Evolutionary conservation across 495 filamentous ascomycete species (phyloP), one percentile per base, ranked within the genome.

Genomic region (Umbilicaria muhlenbergii): DNA sequence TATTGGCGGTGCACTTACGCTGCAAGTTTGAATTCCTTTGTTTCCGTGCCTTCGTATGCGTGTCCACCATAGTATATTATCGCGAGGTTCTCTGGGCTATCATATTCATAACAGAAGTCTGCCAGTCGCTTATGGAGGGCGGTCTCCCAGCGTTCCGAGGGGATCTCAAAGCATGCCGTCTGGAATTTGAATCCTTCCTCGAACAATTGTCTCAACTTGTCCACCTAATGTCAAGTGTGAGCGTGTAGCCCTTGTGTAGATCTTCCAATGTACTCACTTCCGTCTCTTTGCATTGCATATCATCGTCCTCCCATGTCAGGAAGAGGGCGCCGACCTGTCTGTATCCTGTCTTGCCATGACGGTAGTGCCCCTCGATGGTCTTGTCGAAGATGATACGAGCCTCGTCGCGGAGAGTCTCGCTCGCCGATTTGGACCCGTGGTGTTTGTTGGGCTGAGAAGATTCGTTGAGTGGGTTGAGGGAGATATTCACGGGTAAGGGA

Each of bases 281-380:
- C 2, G 45, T 55, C 15, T 38, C 37, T 33, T 41, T 55, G 34
- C 49, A 55, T 57, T 70, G 68, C 41, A 74, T 51, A 48, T 74
- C 69, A 42, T 74, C 71, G 37, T 62, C 68, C 34, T 62, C 60
- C 72, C 72, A 76, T 52, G 70, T 68, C 16, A 76, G 54, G 49
- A 74, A 62, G 37, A 76, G 48, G 11, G 57, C 66, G 34, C 65
- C 62, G 15, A 76, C 71, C 39, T 68, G 63, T 42, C 54, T 60
- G 51, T 74, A 76, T 37, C 71, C 51, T 4, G 44, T 54, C 21
- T 42, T 46, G 13, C 44, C 41, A 38, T 51, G 16, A 36, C 51
- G 37, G 24, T 54, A 54, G 18, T 51, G 53, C 12, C 51, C 51
- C 11, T 31, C 44, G 18, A 56, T 41, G 11, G 51, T 56, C 34